Base-by-base conservation (phyloP, 352 stramenopile genomes). In the Thraustochytrium sp. region DNA sequence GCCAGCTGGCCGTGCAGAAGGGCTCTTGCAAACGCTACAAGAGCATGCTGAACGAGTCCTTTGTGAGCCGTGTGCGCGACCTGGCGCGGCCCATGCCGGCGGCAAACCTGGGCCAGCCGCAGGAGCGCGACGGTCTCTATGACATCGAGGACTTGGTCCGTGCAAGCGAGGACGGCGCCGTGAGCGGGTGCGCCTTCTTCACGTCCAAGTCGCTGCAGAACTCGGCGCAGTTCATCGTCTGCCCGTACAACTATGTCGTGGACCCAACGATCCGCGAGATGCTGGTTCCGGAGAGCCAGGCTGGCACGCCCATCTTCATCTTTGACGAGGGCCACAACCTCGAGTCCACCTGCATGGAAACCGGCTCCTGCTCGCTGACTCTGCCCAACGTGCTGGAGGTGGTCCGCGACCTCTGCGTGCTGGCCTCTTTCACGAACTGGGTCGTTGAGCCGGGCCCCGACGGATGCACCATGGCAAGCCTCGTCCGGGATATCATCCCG, bases 291-390 rank as follows among this genome's bases (percentile, higher is more conserved):
- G 92, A 96, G 31, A 93, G 99, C 44, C 93, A 95, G 40, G 97
- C 97, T 82, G 89, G 96, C 56, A 97, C 98, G 87, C 88, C 96
- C 0, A 92, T 99, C 26, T 86, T 99, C 0, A 98, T 99, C 74
- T 98, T 99, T 84, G 97, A 99, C 85, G 97, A 99, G 88, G 97
- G 96, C 2, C 97, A 99, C 90, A 99, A 99, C 87, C 90, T 99
- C 64, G 95, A 98, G 85, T 94, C 90, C 3, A 89, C 96, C 37
- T 93, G 91, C 0, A 96, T 92, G 44, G 96, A 99, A 8, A 94
- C 94, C 13, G 94, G 96, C 21, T 99, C 95, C 4, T 98, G 98
- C 86, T 93, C 98, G 36, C 87, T 99, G 2, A 97, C 90, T 92
- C 99, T 65, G 90, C 90, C 26, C 93, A 92, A 31, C 97, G 94